Percentiles rank a stretch among this genome's conserved stretches.
These are phyloP conservation scores for Cochlearia excelsa DNA, from an alignment of 345 rosid genomes.

Conservation along the genomic window DNA sequence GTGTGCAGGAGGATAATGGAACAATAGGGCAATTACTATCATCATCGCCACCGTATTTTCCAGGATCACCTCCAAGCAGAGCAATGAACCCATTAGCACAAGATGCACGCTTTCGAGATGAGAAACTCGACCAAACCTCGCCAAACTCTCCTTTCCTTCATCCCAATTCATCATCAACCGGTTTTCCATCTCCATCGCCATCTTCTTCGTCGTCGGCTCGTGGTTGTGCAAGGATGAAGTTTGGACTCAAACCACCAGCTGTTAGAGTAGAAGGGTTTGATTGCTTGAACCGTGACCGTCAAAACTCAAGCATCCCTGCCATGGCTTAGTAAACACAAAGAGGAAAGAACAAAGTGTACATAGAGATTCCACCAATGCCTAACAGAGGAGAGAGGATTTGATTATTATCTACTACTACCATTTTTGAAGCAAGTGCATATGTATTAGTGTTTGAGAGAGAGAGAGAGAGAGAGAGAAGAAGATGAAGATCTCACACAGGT, in stretches of 20 bases:
- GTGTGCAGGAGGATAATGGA: conserved; percentile 59
- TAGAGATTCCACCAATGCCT: conserved; percentile 32
- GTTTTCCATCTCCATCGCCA: conserved; percentile 44
- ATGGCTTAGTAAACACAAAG: conserved; percentile 88
- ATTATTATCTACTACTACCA: conserved; percentile 21
- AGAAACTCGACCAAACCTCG: conserved; percentile 42
- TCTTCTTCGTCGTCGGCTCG: conserved; percentile 56
- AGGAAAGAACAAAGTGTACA: conserved; percentile 57
- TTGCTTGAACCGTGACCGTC: conserved; percentile 95
- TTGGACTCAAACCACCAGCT: conserved; percentile 77
- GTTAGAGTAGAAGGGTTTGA: conserved; percentile 99
- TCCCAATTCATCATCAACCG: conserved; percentile 21
- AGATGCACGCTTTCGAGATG: conserved; percentile 82
- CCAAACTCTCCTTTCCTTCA: conserved; percentile 36
- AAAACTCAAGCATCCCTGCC: conserved; percentile 94
- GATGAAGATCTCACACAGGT: conserved; percentile 33
- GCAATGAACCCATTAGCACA: conserved; percentile 73
- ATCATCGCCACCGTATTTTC: conserved; percentile 63
- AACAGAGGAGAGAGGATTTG: conserved; percentile 33
- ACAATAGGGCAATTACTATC: conserved; percentile 42
- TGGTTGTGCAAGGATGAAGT: conserved; percentile 65
- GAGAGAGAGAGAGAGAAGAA: conserved; percentile 19
- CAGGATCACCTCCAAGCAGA: conserved; percentile 90
- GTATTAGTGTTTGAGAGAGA: background rate
- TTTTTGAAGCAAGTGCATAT: conserved; percentile 36